A percentile compares a stretch with the other conserved stretches of the same genome.
These are phyloP conservation scores for Podospora appendiculata DNA, from an alignment of 495 filamentous ascomycete species.

Conservation along the genomic window DNA sequence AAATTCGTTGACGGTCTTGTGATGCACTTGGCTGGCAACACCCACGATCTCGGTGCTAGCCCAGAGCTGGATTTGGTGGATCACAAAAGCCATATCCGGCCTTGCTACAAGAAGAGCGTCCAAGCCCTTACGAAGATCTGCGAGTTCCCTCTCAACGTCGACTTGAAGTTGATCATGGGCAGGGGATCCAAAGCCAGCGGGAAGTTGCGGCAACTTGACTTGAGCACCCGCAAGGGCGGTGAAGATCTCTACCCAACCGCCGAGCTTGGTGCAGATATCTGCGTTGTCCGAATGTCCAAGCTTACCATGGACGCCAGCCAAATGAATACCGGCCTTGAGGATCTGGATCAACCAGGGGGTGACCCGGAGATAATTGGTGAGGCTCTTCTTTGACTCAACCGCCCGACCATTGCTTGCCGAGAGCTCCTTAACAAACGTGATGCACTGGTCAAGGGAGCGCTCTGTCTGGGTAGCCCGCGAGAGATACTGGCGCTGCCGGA, in stretches of 20 bases:
- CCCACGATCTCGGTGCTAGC: conserved; percentile 14
- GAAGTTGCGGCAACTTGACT: conserved; percentile 45
- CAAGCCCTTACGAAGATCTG: conserved; percentile 38
- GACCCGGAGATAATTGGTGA: conserved; percentile 23
- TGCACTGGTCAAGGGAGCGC: conserved; percentile 7
- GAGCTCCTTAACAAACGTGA: conserved; percentile 18
- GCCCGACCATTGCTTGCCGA: conserved; percentile 7
- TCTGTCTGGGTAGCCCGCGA: conserved; percentile 27
- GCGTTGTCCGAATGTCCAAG: conserved; percentile 45
- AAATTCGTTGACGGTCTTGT: conserved; percentile 17
- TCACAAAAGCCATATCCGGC: conserved; percentile 54
- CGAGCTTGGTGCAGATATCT: conserved; percentile 33
- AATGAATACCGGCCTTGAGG: conserved; percentile 31
- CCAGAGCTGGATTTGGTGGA: conserved; percentile 53
- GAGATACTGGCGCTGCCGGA: conserved; percentile 55
- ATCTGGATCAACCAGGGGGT: conserved; percentile 35
- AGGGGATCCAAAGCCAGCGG: conserved; percentile 43
- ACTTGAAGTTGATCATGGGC: conserved; percentile 33
- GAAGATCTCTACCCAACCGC: conserved; percentile 43
- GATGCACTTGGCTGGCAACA: conserved; percentile 8
- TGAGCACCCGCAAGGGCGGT: conserved; percentile 24
- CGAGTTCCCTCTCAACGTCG: conserved; percentile 36
- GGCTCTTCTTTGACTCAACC: conserved; percentile 9
- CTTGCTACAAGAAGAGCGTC: conserved; percentile 32
- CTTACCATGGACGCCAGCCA: conserved; percentile 53